A percentile compares a stretch with the other conserved stretches of the same genome.
phyloP scores from a whole-genome alignment of 2,329 filamentous ascomycete species.

The Sporothrix humicola region DNA sequence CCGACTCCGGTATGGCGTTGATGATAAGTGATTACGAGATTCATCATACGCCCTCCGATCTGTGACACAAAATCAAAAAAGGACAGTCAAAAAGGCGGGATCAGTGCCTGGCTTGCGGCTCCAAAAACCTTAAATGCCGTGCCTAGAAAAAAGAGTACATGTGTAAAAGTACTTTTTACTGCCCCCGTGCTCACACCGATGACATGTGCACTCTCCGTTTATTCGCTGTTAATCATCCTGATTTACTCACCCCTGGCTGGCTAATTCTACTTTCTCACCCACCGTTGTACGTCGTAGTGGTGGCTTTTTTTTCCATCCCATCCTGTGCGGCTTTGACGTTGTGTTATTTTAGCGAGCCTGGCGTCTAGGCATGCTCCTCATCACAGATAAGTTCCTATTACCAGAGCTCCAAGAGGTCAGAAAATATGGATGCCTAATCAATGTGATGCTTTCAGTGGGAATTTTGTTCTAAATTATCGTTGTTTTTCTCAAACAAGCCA shows the following conservation, averaged over 20 bases:
- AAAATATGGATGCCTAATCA: constrained; percentile 30
- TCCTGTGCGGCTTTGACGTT: not conserved
- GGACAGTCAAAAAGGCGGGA: not conserved
- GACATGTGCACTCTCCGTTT: not conserved
- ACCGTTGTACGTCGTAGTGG: not conserved
- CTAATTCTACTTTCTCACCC: constrained; percentile 22
- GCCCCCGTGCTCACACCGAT: not conserved
- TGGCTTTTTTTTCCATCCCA: constrained; percentile 10
- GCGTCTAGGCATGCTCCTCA: not conserved
- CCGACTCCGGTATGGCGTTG: not conserved
- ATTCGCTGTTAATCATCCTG: constrained; percentile 15
- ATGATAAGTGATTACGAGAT: not conserved
- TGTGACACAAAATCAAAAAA: not conserved
- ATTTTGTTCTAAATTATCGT: not conserved
- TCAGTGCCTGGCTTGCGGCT: constrained; percentile 21
- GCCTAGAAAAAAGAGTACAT: not conserved
- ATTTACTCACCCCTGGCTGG: not conserved
- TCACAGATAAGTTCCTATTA: not conserved
- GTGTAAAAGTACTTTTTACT: not conserved
- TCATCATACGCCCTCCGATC: not conserved
- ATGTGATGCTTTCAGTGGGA: not conserved
- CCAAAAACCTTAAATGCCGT: constrained; percentile 22
- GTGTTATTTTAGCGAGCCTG: not conserved
- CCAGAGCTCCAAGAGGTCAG: not conserved
- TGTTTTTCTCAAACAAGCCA: constrained; percentile 13